Evolutionary conservation across 768 basidiomycete genomes (phyloP).

Genomic region (Scleroderma bovista): DNA sequence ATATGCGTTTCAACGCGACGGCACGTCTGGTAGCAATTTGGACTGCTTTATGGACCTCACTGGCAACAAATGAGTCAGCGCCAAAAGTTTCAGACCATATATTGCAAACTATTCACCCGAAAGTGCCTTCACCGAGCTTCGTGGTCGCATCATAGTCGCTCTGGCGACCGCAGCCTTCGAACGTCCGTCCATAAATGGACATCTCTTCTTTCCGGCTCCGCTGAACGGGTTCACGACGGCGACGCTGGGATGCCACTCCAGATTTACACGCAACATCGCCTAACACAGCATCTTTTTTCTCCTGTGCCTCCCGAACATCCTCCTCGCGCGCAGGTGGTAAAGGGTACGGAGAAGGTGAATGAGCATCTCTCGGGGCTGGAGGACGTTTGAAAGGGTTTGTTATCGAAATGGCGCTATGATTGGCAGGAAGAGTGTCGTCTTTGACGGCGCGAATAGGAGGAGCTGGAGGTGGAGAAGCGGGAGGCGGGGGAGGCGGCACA

Average conservation of each 20-base stretch:
- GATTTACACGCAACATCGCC: constrained; percentile 1
- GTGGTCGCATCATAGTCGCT: constrained; percentile 74
- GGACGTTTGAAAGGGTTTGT: constrained; percentile 39
- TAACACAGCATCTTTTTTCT: constrained; percentile 15
- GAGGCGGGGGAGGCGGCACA: constrained; percentile 19
- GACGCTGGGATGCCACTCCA: constrained; percentile 10
- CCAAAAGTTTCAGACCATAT: background rate
- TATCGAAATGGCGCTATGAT: constrained; percentile 38
- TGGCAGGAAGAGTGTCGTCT: constrained; percentile 28
- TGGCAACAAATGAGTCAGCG: constrained; percentile 25
- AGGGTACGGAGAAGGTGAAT: constrained; percentile 40
- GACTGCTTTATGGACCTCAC: constrained; percentile 88
- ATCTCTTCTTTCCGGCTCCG: constrained; percentile 61
- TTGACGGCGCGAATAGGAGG: constrained; percentile 32
- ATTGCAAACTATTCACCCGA: constrained; percentile 61
- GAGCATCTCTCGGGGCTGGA: constrained; percentile 39
- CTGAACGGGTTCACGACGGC: constrained; percentile 39
- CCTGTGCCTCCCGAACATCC: constrained; percentile 20
- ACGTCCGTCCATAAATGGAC: constrained; percentile 59
- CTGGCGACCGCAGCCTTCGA: constrained; percentile 66
- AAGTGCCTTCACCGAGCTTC: constrained; percentile 95
- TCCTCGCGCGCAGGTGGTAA: constrained; percentile 27
- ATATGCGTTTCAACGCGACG: constrained; percentile 90
- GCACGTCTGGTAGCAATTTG: constrained; percentile 51
- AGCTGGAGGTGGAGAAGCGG: constrained; percentile 29